Conservation (phyloP, 2,329 filamentous ascomycete species). For the Ophiostoma perfectum region DNA sequence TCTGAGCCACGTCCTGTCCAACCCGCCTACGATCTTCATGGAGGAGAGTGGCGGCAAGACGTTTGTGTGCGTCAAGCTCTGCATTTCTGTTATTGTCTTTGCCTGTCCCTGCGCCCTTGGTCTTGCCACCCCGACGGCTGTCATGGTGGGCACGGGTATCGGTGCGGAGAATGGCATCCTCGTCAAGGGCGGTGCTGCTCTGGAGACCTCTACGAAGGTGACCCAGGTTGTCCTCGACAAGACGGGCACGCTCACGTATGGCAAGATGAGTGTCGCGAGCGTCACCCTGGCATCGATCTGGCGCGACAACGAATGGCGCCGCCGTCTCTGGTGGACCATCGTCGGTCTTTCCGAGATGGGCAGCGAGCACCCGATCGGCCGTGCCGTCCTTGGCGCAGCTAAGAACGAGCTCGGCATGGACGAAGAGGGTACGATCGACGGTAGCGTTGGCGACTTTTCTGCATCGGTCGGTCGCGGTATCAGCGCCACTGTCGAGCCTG, state of each 20-base stretch:
- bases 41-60: slow-evolving; percentile 79
- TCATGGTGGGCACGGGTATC: slow-evolving; percentile 98
- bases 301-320: slow-evolving; percentile 62
- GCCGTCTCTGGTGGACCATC: slow-evolving; percentile 87
- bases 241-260: slow-evolving; percentile 89
- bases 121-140: slow-evolving; percentile 88
- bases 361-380: slow-evolving; percentile 94
- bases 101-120: slow-evolving; percentile 97
- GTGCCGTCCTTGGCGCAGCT: slow-evolving; percentile 71
- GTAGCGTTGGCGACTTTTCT: slow-evolving; percentile 78
- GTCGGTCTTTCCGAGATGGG: slow-evolving; percentile 93
- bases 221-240: slow-evolving; percentile 91
- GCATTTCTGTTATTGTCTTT: slow-evolving; percentile 97
- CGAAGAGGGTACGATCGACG: slow-evolving; percentile 69
- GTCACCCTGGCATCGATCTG: slow-evolving; percentile 62
- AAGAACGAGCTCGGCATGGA: slow-evolving; percentile 69
- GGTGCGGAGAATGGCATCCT: slow-evolving; percentile 93
- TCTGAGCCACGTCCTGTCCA: slow-evolving; percentile 73
- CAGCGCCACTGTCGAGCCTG: slow-evolving; percentile 73
- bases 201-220: slow-evolving; percentile 86
- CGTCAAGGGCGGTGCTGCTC: slow-evolving; percentile 89
- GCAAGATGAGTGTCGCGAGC: slow-evolving; percentile 87
- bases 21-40: slow-evolving; percentile 86
- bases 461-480: slow-evolving; percentile 81
- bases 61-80: slow-evolving; percentile 95